Conservation (phyloP, 169 alveolate genomes). For the Plasmodium yoelii region DNA sequence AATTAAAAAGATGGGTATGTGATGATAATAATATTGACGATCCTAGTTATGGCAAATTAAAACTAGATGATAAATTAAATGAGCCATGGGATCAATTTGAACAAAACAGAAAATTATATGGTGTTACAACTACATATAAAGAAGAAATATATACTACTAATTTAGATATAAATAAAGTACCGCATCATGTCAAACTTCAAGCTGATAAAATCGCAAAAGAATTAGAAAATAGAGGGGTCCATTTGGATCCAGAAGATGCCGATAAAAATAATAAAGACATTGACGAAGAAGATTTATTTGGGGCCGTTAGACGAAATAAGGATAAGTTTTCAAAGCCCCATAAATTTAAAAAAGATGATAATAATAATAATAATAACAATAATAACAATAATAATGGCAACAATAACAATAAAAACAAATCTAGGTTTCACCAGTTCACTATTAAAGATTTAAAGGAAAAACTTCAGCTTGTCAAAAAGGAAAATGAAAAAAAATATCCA, state of each 20-base stretch:
- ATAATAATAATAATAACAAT: constrained; percentile 21
- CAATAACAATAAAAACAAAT: constrained; percentile 22
- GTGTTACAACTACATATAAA: constrained; percentile 77
- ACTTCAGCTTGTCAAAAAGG: constrained; percentile 59
- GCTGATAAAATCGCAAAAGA: constrained; percentile 83
- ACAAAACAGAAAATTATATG: constrained; percentile 69
- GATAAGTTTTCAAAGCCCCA: constrained; percentile 25
- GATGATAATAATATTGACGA: constrained; percentile 5
- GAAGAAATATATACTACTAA: constrained; percentile 85
- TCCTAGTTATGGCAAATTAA: constrained; percentile 30
- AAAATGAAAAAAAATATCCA: constrained; percentile 71
- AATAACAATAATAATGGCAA: too few relatives aligned
- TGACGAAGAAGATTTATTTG: constrained; percentile 82
- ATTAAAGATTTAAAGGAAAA: constrained; percentile 67
- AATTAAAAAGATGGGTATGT: constrained; percentile 75
- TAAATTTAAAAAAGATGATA: constrained; percentile 62
- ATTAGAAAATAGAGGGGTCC: constrained; percentile 77
- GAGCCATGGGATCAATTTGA: constrained; percentile 77
- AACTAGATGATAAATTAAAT: constrained; percentile 45
- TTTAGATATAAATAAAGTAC: constrained; percentile 79
- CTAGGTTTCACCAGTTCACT: constrained; percentile 24
- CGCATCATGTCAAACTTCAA: constrained; percentile 80
- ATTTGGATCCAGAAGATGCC: constrained; percentile 79
- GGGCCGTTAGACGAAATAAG: constrained; percentile 62
- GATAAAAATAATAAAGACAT: constrained; percentile 77